A percentile compares a stretch with the other conserved stretches of the same genome.
phyloP scores from a whole-genome alignment of 441 rosid species.

The Gossypium trilobum region DNA sequence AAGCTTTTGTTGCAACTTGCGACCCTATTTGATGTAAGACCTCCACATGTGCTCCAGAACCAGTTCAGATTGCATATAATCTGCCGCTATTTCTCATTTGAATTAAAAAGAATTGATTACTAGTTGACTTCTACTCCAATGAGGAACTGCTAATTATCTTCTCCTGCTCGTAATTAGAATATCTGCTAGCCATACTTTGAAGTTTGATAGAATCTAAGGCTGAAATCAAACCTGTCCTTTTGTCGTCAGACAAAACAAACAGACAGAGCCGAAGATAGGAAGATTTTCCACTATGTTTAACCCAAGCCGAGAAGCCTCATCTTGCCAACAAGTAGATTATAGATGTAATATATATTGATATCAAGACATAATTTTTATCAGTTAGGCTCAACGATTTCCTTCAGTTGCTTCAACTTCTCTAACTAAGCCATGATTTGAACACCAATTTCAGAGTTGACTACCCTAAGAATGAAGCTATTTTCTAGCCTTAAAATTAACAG shows the following conservation, averaged over 20 bases:
- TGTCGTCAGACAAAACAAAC: neutral
- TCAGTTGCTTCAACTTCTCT: neutral
- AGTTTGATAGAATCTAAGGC: neutral
- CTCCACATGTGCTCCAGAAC: neutral
- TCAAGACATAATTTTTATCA: neutral
- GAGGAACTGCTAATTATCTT: neutral
- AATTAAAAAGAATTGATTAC: neutral
- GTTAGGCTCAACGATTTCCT: neutral
- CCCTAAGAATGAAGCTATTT: neutral
- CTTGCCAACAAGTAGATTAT: slow-evolving; percentile 2
- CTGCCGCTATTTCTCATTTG: neutral
- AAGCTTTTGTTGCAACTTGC: neutral
- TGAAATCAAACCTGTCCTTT: neutral
- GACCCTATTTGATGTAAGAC: neutral
- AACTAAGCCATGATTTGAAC: neutral
- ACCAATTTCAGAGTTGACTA: neutral
- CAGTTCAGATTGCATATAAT: neutral
- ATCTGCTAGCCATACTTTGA: neutral
- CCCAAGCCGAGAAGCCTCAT: neutral
- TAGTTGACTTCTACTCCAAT: neutral
- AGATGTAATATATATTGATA: neutral
- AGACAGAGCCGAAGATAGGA: neutral
- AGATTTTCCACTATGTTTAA: neutral
- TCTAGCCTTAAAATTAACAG: neutral
- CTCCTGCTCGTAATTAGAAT: neutral